Conservation (phyloP, 2,329 filamentous ascomycete genomes). For the Pseudopyricularia javanii region DNA sequence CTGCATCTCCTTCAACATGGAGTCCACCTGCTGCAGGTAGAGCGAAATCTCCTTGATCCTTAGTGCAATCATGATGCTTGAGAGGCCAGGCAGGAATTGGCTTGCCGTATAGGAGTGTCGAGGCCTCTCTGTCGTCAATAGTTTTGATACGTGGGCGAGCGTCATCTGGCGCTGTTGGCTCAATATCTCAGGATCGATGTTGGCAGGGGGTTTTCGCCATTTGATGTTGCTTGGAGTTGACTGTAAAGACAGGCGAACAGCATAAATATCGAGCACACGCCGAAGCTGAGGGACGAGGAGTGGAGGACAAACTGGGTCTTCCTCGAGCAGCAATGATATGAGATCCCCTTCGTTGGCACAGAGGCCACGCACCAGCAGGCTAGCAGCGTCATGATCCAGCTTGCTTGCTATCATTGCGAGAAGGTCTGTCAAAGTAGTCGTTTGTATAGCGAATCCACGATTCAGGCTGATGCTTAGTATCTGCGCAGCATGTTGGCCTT, state of each 20-base stretch:
- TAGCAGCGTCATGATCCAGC: conserved; percentile 22
- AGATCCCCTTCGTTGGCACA: conserved; percentile 10
- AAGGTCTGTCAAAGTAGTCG: conserved; percentile 25
- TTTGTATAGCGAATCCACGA: conserved; percentile 21
- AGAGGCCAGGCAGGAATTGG: not conserved
- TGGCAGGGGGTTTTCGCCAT: not conserved
- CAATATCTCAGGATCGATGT: not conserved
- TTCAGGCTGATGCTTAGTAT: conserved; percentile 26
- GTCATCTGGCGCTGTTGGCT: not conserved
- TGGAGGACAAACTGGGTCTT: conserved; percentile 4
- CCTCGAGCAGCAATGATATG: conserved; percentile 5
- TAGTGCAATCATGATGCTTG: not conserved
- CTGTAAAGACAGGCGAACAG: not conserved
- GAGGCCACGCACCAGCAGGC: conserved; percentile 19
- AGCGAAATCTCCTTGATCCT: not conserved
- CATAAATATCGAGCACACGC: conserved; percentile 4
- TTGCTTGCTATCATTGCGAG: conserved; percentile 27
- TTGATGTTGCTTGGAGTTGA: not conserved
- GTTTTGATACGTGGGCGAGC: not conserved
- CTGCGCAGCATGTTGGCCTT: conserved; percentile 28
- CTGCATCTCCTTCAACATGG: not conserved
- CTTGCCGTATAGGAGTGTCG: not conserved
- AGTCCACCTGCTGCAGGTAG: not conserved
- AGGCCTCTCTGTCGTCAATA: not conserved
- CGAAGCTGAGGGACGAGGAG: conserved; percentile 3